Evolutionary conservation across 1,284 basidiomycete species (phyloP), one percentile per base, ranked within the genome.

Genomic region (Lignosus rhinocerotis): DNA sequence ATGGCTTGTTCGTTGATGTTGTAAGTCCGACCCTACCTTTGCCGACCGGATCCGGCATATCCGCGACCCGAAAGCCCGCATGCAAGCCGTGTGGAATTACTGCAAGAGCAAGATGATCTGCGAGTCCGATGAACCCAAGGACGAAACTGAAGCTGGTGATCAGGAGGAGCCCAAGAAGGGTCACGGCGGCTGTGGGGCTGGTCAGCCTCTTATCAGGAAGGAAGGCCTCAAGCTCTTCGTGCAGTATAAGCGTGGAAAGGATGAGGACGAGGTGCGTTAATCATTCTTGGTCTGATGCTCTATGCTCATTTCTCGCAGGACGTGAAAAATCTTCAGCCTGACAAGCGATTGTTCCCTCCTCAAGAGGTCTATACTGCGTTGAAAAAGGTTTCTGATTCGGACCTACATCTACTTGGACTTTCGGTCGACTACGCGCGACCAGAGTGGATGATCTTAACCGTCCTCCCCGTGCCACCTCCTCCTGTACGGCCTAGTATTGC

Each of bases 381-480:
- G 76, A 95, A 92, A 78, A 97, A 96, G 83, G 95, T 98, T 75
- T 85, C 93, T 1, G 87, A 94, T 64, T 82, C 86, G 16, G 97
- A 99, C 73, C 84, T 99, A n/a, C 83, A 89, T 65, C 81, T 96
- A 16, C 87, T 99, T 64, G 97, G 97, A 42, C 84, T 99, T 8
- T 96, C 94, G 30, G 93, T 94, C 55, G 93, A 95, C 71, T 98
- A 96, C 72, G 97, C 97, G 12, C 86, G 96, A 44, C 97, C 97
- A 2, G 95, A 98, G 70, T 99, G 97, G 97, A 99, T 99, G 97
- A 96, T 99, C 67, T 78, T 99, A 52, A 98, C 97, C 0, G 95
- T 98, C 32, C 84, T 99, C 70, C 97, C 97, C 38, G 96, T 99
- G 0, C 97, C 97, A 1, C 97, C 97, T 0, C 96, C 97, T 11